Percentiles rank a stretch among this genome's conserved stretches.
Conservation (phyloP, 2,329 filamentous ascomycete genomes). For the Trichoderma harzianum region DNA sequence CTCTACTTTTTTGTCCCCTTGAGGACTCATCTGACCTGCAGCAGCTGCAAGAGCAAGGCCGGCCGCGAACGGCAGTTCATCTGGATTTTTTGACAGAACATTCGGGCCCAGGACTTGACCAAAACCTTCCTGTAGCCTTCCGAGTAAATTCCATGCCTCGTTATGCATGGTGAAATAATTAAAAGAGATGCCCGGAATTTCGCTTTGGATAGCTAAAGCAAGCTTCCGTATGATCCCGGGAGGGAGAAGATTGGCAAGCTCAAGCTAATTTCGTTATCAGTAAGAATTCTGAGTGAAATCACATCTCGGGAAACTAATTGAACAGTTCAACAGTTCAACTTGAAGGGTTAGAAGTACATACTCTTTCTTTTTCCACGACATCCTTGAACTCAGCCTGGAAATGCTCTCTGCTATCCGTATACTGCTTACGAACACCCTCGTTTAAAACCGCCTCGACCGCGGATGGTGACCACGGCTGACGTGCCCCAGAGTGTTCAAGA, state of each 20-base stretch:
- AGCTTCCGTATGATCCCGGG: background rate
- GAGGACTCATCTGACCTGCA: background rate
- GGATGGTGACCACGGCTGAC: background rate
- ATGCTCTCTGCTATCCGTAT: background rate
- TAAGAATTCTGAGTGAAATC: rapidly evolving
- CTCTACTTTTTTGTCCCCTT: background rate
- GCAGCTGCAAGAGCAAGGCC: background rate
- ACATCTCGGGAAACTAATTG: background rate
- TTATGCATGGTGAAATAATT: background rate
- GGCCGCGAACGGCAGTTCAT: background rate
- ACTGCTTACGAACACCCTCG: background rate
- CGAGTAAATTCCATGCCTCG: background rate
- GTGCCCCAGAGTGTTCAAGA: background rate
- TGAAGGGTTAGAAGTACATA: background rate
- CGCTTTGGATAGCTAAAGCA: background rate
- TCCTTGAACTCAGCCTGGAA: background rate
- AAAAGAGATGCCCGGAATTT: background rate
- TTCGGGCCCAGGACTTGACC: background rate
- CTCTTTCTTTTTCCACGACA: background rate
- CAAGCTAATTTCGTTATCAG: background rate
- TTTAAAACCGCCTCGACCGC: background rate
- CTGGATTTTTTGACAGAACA: background rate
- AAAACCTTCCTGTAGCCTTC: background rate
- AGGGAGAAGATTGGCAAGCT: background rate
- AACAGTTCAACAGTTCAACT: too few species aligned